Percentiles rank a stretch among this genome's conserved stretches.
Conservation (phyloP, 352 stramenopile genomes). For the Blastocystis sp. region DNA sequence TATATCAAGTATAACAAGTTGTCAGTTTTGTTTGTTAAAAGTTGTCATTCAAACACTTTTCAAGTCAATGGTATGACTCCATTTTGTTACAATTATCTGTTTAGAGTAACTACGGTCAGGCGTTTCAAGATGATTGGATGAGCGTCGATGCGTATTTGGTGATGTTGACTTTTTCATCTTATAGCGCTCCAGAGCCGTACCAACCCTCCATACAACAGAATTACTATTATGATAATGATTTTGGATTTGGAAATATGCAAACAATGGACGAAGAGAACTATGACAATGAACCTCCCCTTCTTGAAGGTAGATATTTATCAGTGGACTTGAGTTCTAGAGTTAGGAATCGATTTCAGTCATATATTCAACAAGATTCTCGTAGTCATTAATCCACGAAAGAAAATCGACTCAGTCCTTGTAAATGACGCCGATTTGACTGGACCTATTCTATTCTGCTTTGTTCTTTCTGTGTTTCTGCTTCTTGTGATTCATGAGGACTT, state of each 20-base stretch:
- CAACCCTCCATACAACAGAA: not conserved
- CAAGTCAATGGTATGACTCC: not conserved
- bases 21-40: not conserved
- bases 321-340: not conserved
- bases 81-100: not conserved
- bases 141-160: conserved; percentile 36
- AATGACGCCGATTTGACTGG: conserved; percentile 40
- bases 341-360: conserved; percentile 66
- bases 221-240: conserved; percentile 50
- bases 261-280: conserved; percentile 58
- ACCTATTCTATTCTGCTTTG: conserved; percentile 48
- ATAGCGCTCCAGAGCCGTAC: conserved; percentile 2
- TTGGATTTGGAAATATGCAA: conserved; percentile 66
- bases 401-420: conserved; percentile 17
- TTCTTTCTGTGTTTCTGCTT: conserved; percentile 19
- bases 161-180: not conserved
- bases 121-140: conserved; percentile 64
- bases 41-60: conserved; percentile 12
- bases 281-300: conserved; percentile 51
- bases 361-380: conserved; percentile 65
- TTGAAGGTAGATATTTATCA: conserved; percentile 1
- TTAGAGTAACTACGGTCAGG: conserved; percentile 65
- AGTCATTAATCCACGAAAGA: conserved; percentile 42
- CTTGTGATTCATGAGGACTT: not conserved
- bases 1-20: not conserved